phyloP scores from a whole-genome alignment of 177 flowering plant genomes.

The Telopea speciosissima region DNA sequence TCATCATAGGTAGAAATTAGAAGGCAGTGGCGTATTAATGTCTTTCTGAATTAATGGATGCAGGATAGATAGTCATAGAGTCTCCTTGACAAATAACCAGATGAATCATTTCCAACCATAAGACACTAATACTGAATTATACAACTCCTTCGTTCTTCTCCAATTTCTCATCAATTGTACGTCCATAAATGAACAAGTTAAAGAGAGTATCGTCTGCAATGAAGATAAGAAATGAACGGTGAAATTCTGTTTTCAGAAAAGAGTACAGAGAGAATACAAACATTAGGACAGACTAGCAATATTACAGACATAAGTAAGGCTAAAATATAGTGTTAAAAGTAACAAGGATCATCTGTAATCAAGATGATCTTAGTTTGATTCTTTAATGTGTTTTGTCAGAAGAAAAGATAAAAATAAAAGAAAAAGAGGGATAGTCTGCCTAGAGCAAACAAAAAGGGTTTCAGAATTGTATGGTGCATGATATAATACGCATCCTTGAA shows the following conservation, averaged over 20 bases:
- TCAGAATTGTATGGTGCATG: neutral
- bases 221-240: neutral
- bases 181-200: neutral
- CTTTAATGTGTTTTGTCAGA: neutral
- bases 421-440: neutral
- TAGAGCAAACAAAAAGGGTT: neutral
- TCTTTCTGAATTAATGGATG: neutral
- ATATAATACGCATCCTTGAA: neutral
- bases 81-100: neutral
- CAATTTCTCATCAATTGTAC: neutral
- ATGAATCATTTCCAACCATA: neutral
- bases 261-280: no score
- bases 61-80: neutral
- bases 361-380: no score
- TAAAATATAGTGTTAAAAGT: no score
- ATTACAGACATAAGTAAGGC: no score
- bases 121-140: neutral
- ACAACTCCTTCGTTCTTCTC: neutral
- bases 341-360: no score
- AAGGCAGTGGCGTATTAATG: neutral
- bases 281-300: no score
- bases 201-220: neutral
- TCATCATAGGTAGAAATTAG: slow-evolving; percentile 3
- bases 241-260: neutral
- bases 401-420: no score